Conservation (phyloP, 2,329 filamentous ascomycete species). For the Trichophaea hybrida region DNA sequence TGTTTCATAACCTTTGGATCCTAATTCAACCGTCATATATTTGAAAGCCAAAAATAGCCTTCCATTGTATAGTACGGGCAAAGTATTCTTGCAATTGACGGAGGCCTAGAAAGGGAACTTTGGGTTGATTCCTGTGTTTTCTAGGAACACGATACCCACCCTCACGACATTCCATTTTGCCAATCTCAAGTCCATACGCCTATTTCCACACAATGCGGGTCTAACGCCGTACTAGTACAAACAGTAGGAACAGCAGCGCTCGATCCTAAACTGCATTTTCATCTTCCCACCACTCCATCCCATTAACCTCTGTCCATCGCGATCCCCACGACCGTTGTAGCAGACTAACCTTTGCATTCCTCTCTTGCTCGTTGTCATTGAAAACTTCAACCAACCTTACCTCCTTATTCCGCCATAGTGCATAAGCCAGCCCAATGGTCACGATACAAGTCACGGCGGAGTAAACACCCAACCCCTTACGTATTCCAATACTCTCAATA, state of each 20-base stretch:
- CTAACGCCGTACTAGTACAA: not conserved
- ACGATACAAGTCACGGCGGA: constrained; percentile 52
- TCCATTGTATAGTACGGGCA: too few species aligned
- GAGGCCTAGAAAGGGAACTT: too few species aligned
- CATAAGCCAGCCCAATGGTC: constrained; percentile 47
- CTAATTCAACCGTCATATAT: too few species aligned
- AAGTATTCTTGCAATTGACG: too few species aligned
- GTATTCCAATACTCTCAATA: constrained; percentile 49
- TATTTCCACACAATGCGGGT: too few species aligned
- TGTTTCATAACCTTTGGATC: too few species aligned
- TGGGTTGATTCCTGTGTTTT: too few species aligned
- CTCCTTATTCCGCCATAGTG: constrained; percentile 50
- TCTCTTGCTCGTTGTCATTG: constrained; percentile 5
- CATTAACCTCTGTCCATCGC: constrained; percentile 20
- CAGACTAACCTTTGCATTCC: constrained; percentile 10
- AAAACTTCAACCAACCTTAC: constrained; percentile 30
- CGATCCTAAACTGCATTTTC: not conserved
- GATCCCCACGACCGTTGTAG: constrained; percentile 13
- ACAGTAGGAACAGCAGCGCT: not conserved
- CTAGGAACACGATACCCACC: too few species aligned
- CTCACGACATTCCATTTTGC: too few species aligned
- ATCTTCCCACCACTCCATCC: constrained; percentile 7
- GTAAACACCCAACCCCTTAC: constrained; percentile 51
- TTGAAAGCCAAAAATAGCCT: too few species aligned
- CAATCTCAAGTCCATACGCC: too few species aligned